Base-by-base conservation (phyloP, 352 stramenopile genomes). In the Salisapilia sapeloensis region DNA sequence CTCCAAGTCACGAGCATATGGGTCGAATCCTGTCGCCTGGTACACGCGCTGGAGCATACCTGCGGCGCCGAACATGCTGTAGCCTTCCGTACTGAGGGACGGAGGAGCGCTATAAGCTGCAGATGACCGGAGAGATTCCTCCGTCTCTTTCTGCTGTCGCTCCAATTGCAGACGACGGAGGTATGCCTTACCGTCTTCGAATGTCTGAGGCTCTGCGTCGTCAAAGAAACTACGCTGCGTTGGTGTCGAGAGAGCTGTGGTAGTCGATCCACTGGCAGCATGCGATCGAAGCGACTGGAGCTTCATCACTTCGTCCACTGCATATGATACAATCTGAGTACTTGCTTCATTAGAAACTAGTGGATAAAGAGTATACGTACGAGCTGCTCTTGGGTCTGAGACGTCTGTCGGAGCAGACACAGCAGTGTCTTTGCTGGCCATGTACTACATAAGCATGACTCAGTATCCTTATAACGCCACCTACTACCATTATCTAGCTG, bases 1-100 rank as follows among this genome's bases (percentile, higher is more conserved):
- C 23, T 33, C 59, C n/a, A 61, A 46, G 38, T 84, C 66, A 24
- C 56, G 59, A 22, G 78, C 38, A 17, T 64, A 71, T 19, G 64
- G 71, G 21, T 87, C 67, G 29, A 83, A 87, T n/a, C 61, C 67
- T 18, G 71, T 81, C 15, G 71, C 71, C 50, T 87, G 71, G 49
- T 87, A 87, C 33, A 87, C 67, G 11, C 67, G 67, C 19, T 67
- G 71, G 16, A 74, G 55, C 46, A 84, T 56, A 25, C 59, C 70
- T 20, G 61, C 56, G 14, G 57, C 65, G 12, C 71, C 71, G 35
- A 78, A 86, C 29, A 86, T 77, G 7, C 67, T 60, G 44, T 63
- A 78, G 11, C 46, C 53, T 25, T 81, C 71, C 17, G 37, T 69
- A 29, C 63, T 55, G 29, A 66, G 72, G 33, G 58, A 44, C n/a